Percentiles rank a stretch among this genome's conserved stretches.
These are phyloP conservation scores for Zarea fungicola DNA, from an alignment of 2,329 filamentous ascomycete species.

Conservation along the genomic window DNA sequence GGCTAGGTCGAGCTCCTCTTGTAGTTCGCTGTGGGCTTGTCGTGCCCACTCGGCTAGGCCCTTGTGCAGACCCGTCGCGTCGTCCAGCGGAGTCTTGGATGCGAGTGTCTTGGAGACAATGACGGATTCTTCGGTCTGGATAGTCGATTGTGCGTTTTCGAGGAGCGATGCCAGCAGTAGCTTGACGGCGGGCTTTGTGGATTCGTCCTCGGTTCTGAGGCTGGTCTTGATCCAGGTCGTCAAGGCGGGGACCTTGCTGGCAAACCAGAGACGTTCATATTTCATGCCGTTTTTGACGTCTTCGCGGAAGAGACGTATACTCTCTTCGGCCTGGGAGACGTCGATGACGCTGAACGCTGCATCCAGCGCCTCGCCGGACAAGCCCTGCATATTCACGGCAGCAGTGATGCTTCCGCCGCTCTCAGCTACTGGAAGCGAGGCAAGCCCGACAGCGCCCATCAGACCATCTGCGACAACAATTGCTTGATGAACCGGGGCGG, in stretches of 20 bases:
- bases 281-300: constrained; percentile 63
- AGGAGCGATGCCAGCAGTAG: constrained; percentile 64
- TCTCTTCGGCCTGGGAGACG: constrained; percentile 54
- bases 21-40: constrained; percentile 74
- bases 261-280: constrained; percentile 70
- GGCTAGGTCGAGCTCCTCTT: constrained; percentile 70
- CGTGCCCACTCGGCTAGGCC: constrained; percentile 70
- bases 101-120: constrained; percentile 30
- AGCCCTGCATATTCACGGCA: constrained; percentile 53
- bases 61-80: constrained; percentile 44
- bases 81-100: constrained; percentile 31
- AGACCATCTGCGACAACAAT: constrained; percentile 71
- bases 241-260: constrained; percentile 62
- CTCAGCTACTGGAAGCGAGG: constrained; percentile 36
- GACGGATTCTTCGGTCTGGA: constrained; percentile 45
- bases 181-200: constrained; percentile 61
- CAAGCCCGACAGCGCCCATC: constrained; percentile 55
- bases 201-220: constrained; percentile 33
- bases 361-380: constrained; percentile 30
- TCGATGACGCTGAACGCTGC: constrained; percentile 57
- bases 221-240: constrained; percentile 59
- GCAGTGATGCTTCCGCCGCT: constrained; percentile 41
- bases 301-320: constrained; percentile 62
- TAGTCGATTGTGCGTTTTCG: constrained; percentile 43
- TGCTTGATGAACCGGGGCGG: constrained; percentile 79